Percentiles rank a stretch among this genome's conserved stretches.
phyloP scores from a whole-genome alignment of 345 rosid genomes.

The Boechera divaricarpa region DNA sequence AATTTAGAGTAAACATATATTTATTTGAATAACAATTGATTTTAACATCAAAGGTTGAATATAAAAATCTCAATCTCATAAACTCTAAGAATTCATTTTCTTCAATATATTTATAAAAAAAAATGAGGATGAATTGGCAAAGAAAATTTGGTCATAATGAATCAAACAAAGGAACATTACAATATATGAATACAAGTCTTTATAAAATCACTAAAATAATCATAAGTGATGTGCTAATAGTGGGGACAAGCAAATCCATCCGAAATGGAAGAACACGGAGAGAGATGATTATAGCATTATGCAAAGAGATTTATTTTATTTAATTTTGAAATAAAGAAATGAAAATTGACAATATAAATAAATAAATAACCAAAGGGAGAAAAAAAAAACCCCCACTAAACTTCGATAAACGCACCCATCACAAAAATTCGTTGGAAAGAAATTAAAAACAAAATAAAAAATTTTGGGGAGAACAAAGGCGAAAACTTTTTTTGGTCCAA shows the following conservation, averaged over 20 bases:
- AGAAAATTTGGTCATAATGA: slow-evolving; percentile 5
- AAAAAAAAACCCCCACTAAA: slow-evolving; percentile 42
- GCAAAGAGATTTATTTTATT: slow-evolving; percentile 38
- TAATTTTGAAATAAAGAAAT: background rate
- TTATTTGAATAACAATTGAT: background rate
- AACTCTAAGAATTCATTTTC: background rate
- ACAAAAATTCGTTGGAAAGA: slow-evolving; percentile 37
- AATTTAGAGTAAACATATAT: background rate
- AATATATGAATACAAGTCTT: background rate
- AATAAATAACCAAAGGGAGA: slow-evolving; percentile 20
- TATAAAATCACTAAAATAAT: background rate
- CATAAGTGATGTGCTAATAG: slow-evolving; percentile 28
- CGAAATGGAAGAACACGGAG: slow-evolving; percentile 35
- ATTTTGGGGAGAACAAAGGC: slow-evolving; percentile 38
- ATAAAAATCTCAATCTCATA: background rate
- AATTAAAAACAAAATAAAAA: background rate
- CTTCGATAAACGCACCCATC: slow-evolving; percentile 45
- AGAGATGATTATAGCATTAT: slow-evolving; percentile 35
- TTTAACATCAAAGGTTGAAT: background rate
- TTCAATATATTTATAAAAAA: background rate
- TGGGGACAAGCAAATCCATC: slow-evolving; percentile 49
- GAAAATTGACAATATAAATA: background rate
- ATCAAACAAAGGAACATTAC: slow-evolving; percentile 1
- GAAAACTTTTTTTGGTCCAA: slow-evolving; percentile 40
- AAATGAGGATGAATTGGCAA: slow-evolving; percentile 10